phyloP scores from a whole-genome alignment of 2,329 filamentous ascomycete species.

The Penicillium sp. region DNA sequence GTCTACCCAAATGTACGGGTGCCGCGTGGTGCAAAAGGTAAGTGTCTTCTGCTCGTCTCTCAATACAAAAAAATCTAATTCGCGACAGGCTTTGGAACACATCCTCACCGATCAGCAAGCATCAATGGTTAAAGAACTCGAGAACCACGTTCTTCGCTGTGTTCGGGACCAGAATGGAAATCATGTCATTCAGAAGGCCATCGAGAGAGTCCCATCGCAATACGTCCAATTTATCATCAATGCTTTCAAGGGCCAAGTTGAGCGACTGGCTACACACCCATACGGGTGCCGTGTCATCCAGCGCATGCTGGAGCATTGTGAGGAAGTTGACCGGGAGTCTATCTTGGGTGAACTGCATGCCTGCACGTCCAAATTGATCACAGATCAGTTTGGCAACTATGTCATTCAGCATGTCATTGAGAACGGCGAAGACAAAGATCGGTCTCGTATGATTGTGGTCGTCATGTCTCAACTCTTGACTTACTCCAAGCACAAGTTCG shows the following conservation, averaged over 20 bases:
- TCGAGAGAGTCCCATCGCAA: conserved; percentile 67
- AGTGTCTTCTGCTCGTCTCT: too few relatives aligned
- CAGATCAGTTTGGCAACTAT: conserved; percentile 90
- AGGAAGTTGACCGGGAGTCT: conserved; percentile 58
- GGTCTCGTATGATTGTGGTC: conserved; percentile 60
- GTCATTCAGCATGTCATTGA: conserved; percentile 87
- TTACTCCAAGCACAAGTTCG: conserved; percentile 89
- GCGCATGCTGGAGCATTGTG: conserved; percentile 75
- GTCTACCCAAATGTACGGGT: conserved; percentile 83
- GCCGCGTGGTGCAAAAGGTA: conserved; percentile 92
- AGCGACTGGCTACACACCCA: conserved; percentile 63
- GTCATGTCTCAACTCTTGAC: conserved; percentile 63
- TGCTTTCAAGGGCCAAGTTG: conserved; percentile 66
- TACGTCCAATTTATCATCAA: conserved; percentile 80
- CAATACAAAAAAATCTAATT: too few relatives aligned
- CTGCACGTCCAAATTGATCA: conserved; percentile 63
- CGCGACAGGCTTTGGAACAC: conserved; percentile 84
- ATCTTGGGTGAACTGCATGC: conserved; percentile 72
- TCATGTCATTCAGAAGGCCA: conserved; percentile 90
- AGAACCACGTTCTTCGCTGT: conserved; percentile 64
- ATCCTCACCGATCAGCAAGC: conserved; percentile 87
- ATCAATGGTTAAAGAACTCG: conserved; percentile 71
- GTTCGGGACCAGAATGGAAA: conserved; percentile 87
- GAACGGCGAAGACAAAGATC: conserved; percentile 64
- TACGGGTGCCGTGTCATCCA: conserved; percentile 93